phyloP scores from a whole-genome alignment of 2,329 filamentous ascomycete genomes.

The Venturia aucupariae region DNA sequence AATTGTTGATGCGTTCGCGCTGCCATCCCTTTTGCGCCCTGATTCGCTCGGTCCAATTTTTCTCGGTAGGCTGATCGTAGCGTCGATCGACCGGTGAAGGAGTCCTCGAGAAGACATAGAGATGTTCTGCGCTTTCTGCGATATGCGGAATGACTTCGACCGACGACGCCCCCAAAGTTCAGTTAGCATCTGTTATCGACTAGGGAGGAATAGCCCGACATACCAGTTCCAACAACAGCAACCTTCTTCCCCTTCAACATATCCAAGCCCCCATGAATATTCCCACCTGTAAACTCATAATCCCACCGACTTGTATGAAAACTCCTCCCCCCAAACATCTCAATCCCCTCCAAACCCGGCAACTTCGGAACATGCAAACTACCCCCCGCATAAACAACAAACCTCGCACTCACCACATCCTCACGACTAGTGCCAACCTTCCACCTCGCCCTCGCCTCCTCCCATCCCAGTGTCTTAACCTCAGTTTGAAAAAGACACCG shows the following conservation, averaged over 20 bases:
- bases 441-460: constrained; percentile 32
- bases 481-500: constrained; percentile 40
- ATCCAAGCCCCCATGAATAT: constrained; percentile 18
- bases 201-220: background rate
- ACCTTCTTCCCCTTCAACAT: constrained; percentile 32
- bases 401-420: constrained; percentile 27
- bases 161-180: constrained; percentile 25
- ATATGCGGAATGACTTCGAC: constrained; percentile 32
- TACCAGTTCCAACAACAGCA: constrained; percentile 32
- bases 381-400: constrained; percentile 32
- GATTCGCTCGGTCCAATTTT: constrained; percentile 14
- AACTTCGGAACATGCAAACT: constrained; percentile 38
- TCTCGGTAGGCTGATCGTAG: constrained; percentile 20
- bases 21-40: constrained; percentile 39
- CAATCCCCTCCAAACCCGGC: constrained; percentile 31
- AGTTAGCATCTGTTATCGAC: background rate
- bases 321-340: constrained; percentile 28
- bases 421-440: constrained; percentile 20
- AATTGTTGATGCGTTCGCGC: constrained; percentile 37
- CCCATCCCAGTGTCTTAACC: constrained; percentile 36
- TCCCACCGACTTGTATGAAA: constrained; percentile 37
- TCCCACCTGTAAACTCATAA: constrained; percentile 32
- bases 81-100: constrained; percentile 26
- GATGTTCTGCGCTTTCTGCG: constrained; percentile 25
- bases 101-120: constrained; percentile 35